Evolutionary conservation across 768 basidiomycete species (phyloP), one percentile per base, ranked within the genome.

Genomic region (Rhodotorula taiwanensis): DNA sequence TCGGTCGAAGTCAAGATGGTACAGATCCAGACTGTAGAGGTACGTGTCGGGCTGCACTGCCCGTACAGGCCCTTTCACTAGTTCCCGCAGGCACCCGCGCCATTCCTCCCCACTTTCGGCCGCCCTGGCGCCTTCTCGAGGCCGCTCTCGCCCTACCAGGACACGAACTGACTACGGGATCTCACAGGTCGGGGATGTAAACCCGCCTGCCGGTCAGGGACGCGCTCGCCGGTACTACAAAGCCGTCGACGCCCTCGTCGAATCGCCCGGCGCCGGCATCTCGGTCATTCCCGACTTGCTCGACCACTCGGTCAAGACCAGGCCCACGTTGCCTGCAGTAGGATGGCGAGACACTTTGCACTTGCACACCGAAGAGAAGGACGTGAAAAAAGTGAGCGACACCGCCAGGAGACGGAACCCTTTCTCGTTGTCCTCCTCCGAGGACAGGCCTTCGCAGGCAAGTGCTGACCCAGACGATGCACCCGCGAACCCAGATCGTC

Each of bases 351-450:
- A 89, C 58, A 71, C 92, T 36, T 74, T 88, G 54, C 72, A 78
- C 11, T 77, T 84, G 21, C 80, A 89, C 72, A 84, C 88, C 70
- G 94, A 97, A 77, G 85, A 84, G 75, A 95, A 94, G 78, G 84
- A 90, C 72, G 83, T 97, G 39, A 86, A 70, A 28, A 75, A 81
- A 73, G 56, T 80, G 34, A 83, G 90, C 42, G 36, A 9, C 36
- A 10, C 36, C 36, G 9, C 36, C 36, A 10, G 10, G 36, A 39
- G 36, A 9, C 36, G 36, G 11, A 5, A 9, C 20, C 16, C 44
- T 43, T 25, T 15, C 23, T 33, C 25, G 36, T 30, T 7, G 2
- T 9, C 28, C 33, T 9, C 23, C 54, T 31, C 11, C 36, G 2
- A 39, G 7, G 25, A 28, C 25, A 4, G 25, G 15, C 20, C 25